Base-by-base conservation (phyloP, 2,329 filamentous ascomycete genomes). In the Alternaria ventricosa region DNA sequence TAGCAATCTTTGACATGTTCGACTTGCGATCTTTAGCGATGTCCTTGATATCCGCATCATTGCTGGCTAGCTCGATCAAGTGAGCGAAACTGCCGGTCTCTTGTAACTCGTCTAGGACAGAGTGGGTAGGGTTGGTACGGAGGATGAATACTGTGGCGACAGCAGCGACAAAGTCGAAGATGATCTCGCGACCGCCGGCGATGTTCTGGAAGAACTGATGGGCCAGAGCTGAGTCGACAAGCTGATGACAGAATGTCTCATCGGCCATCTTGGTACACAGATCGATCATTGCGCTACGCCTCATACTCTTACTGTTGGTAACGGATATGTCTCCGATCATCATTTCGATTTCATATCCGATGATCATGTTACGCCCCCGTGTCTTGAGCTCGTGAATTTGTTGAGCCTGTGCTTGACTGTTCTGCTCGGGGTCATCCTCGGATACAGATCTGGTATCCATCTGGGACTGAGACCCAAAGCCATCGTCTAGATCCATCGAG, bases 181-280 rank as follows among this genome's bases (percentile, higher is more conserved):
- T 82, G 46, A 71, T 69, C 63, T 82, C 86, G 61, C 69, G 78
- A 41, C 68, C 68, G 53, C 66, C 82, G 1, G 84, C 85, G 10
- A 92, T 83, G 45, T 87, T 86, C 47, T 87, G 84, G 56, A 93
- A 87, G 15, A 97, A 83, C 28, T 87, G 87, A 57, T 89, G 86
- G 65, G 93, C 91, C 60, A 91, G 88, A 7, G 89, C 88, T 68
- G 93, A 90, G 65, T 94, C 90, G 20, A 91, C 85, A 71, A 97
- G 94, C 65, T 92, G 89, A 18, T 85, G 84, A 27, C 88, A 82
- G 70, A 92, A 94, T 1, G 83, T 83, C 71, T 89, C 89, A 54
- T 90, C 84, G 4, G 80, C 69, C 60, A 89, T 78, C 67, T 86
- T 88, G 25, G 76, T 78, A 55, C 84, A 84, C n/a, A 90, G 77